Percentiles rank a stretch among this genome's conserved stretches.
These are phyloP conservation scores for Papiliotrema flavescens DNA, from an alignment of 1,284 basidiomycete genomes.

Conservation along the genomic window DNA sequence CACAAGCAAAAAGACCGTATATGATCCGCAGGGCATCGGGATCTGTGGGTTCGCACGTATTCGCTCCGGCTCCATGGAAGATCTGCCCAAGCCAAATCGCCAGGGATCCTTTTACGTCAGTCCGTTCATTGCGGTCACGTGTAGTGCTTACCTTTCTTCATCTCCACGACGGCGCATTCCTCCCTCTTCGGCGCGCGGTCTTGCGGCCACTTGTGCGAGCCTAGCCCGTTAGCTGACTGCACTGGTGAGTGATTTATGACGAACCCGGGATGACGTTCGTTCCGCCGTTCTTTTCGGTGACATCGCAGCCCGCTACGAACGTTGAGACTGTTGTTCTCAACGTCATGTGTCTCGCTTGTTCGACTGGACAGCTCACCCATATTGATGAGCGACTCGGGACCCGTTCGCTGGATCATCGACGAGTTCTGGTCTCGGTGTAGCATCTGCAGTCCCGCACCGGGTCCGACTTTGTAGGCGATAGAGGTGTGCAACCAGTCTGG, in stretches of 20 bases:
- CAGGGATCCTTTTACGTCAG: slow-evolving; percentile 7
- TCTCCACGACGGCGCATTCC: slow-evolving; percentile 15
- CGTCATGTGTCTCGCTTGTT: neutral
- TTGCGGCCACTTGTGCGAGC: slow-evolving; percentile 20
- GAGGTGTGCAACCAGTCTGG: slow-evolving; percentile 22
- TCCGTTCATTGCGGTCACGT: neutral
- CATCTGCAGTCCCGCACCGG: slow-evolving; percentile 14
- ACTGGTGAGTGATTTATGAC: neutral
- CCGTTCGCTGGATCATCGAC: slow-evolving; percentile 14
- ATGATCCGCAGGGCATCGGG: slow-evolving; percentile 16
- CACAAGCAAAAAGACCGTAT: slow-evolving; percentile 19
- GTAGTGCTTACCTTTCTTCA: slow-evolving; percentile 17
- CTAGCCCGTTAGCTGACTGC: neutral
- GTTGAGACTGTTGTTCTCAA: slow-evolving; percentile 10
- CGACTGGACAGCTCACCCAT: slow-evolving; percentile 10
- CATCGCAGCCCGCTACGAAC: slow-evolving; percentile 18
- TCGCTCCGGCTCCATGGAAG: slow-evolving; percentile 21
- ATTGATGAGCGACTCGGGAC: slow-evolving; percentile 14
- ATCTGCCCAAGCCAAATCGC: slow-evolving; percentile 23
- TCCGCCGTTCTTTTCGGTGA: slow-evolving; percentile 16
- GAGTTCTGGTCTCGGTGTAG: slow-evolving; percentile 21
- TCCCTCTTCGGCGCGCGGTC: slow-evolving; percentile 18
- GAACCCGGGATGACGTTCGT: slow-evolving; percentile 16
- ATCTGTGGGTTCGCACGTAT: slow-evolving; percentile 7
- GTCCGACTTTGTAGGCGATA: slow-evolving; percentile 20